These are phyloP conservation scores for Beauveria varroae DNA, from an alignment of 2,329 filamentous ascomycete genomes.

Conservation along the genomic window DNA sequence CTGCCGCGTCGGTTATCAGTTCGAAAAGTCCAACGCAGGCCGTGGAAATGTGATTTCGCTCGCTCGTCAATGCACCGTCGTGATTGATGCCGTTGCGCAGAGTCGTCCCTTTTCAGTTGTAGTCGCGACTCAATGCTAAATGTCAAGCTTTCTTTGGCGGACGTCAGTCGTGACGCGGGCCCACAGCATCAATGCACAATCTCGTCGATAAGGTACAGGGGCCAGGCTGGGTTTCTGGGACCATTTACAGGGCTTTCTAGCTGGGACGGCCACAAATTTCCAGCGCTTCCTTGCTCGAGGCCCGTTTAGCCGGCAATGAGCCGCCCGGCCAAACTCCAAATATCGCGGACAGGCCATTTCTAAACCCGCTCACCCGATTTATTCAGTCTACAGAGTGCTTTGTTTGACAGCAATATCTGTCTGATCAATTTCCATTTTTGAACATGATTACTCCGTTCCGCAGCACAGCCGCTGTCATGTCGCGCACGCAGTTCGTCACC, in stretches of 20 bases:
- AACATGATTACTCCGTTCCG: not conserved
- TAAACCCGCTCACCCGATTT: not conserved
- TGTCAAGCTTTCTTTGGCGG: conserved; percentile 10
- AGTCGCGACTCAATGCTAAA: not conserved
- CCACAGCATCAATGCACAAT: not conserved
- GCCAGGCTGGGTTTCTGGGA: not conserved
- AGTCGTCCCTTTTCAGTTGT: conserved; percentile 1
- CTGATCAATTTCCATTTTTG: not conserved
- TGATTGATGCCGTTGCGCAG: not conserved
- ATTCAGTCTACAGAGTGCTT: not conserved
- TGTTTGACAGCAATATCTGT: not conserved
- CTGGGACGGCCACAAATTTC: not conserved
- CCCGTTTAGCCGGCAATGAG: conserved; percentile 11
- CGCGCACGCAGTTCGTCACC: conserved; percentile 8
- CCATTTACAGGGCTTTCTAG: not conserved
- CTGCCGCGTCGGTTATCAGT: not conserved
- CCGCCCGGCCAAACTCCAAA: not conserved
- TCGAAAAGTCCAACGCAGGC: not conserved
- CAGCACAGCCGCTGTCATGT: conserved; percentile 1
- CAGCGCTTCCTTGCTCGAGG: not conserved
- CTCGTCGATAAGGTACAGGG: not conserved
- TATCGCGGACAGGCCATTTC: not conserved
- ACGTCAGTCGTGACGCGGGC: conserved; percentile 7
- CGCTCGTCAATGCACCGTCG: not conserved
- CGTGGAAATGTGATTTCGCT: not conserved